A percentile compares a stretch with the other conserved stretches of the same genome.
phyloP scores from a whole-genome alignment of 345 rosid species.

The Eucalyptus marginata region DNA sequence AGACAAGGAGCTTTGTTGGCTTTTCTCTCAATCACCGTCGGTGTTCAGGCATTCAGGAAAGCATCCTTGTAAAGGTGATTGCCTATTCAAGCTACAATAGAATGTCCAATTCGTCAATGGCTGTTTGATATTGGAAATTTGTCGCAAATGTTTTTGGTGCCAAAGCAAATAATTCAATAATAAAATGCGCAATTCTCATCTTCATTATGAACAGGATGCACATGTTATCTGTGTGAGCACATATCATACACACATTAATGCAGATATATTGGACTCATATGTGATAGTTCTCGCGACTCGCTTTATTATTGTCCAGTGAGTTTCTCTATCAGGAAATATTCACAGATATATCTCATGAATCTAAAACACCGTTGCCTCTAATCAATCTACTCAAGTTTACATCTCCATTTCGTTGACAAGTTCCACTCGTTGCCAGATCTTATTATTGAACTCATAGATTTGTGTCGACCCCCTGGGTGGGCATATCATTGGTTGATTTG shows the following conservation, averaged over 20 bases:
- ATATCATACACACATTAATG: neutral
- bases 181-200: too few species aligned
- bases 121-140: neutral
- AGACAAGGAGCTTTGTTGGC: conserved; percentile 57
- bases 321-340: neutral
- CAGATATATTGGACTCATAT: neutral
- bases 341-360: neutral
- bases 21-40: conserved; percentile 26
- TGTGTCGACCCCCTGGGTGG: neutral
- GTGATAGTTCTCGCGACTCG: accelerated
- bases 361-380: neutral
- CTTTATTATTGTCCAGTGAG: neutral
- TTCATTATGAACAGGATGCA: neutral
- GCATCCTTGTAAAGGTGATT: neutral
- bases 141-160: neutral
- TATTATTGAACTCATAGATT: neutral
- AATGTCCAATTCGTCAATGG: neutral
- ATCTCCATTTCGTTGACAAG: neutral
- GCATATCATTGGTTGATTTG: neutral
- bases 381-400: neutral
- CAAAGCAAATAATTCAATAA: too few species aligned
- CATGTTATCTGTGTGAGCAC: neutral
- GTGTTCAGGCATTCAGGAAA: conserved; percentile 28
- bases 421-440: neutral
- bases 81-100: neutral